Conservation (phyloP, 2,329 filamentous ascomycete species). For the Tolypocladium tropicale region DNA sequence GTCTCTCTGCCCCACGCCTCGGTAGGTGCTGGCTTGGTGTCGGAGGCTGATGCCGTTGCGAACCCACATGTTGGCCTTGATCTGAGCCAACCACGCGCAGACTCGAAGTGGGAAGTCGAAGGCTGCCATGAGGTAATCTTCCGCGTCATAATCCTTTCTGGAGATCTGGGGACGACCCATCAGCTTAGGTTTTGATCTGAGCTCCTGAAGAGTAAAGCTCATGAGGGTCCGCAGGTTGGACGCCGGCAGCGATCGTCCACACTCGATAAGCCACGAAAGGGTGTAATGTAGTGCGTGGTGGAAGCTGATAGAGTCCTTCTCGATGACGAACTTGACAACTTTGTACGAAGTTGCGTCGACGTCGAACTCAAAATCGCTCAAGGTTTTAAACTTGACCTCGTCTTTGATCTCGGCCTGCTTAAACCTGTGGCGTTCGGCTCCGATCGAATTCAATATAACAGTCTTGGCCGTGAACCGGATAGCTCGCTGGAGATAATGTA, state of each 20-base stretch:
- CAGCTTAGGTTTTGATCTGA: constrained; percentile 53
- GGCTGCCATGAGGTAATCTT: constrained; percentile 75
- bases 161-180: constrained; percentile 51
- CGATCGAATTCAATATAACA: constrained; percentile 81
- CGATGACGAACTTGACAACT: constrained; percentile 80
- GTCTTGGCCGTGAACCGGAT: constrained; percentile 69
- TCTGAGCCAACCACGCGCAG: constrained; percentile 93
- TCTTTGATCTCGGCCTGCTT: constrained; percentile 80
- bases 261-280: constrained; percentile 90
- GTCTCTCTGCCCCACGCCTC: constrained; percentile 79
- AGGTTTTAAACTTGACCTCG: constrained; percentile 69
- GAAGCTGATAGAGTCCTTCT: constrained; percentile 88
- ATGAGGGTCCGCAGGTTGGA: constrained; percentile 60
- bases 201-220: constrained; percentile 59
- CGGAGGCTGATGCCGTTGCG: constrained; percentile 91
- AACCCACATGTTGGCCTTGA: constrained; percentile 98
- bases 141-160: constrained; percentile 47
- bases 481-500: constrained; percentile 55
- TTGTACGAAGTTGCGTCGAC: constrained; percentile 43
- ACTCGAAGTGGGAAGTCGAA: constrained; percentile 92
- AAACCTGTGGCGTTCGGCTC: constrained; percentile 79
- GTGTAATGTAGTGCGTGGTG: constrained; percentile 96
- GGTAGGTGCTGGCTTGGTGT: constrained; percentile 90
- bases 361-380: constrained; percentile 75
- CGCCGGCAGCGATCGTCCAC: constrained; percentile 63